Percentiles rank a stretch among this genome's conserved stretches.
Conservation (phyloP, 345 rosid genomes). For the Syzygium grande region DNA sequence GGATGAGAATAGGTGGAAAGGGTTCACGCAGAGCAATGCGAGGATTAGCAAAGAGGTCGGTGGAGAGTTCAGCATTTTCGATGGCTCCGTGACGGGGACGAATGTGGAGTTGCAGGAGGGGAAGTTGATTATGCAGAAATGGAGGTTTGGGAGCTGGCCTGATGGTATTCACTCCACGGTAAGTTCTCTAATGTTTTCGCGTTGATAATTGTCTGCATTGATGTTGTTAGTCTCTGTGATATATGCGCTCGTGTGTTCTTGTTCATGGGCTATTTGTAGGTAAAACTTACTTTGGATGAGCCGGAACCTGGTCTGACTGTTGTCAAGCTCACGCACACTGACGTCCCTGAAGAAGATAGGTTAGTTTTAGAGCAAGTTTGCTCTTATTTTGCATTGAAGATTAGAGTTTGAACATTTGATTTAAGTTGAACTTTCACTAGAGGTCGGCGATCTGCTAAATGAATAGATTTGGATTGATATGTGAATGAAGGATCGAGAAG, state of each 20-base stretch:
- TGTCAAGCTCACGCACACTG: conserved; percentile 65
- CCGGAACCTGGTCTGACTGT: conserved; percentile 77
- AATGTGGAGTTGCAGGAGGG: conserved; percentile 82
- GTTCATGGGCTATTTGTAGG: conserved; percentile 32
- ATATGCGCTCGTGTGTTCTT: neutral
- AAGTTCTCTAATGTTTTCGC: neutral
- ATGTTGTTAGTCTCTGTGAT: neutral
- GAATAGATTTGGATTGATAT: neutral
- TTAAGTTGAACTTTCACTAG: neutral
- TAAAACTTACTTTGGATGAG: conserved; percentile 60
- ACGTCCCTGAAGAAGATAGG: conserved; percentile 95
- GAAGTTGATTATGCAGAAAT: conserved; percentile 80
- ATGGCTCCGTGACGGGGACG: conserved; percentile 82
- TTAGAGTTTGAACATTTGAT: neutral
- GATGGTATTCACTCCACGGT: conserved; percentile 85
- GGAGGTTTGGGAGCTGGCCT: conserved; percentile 98
- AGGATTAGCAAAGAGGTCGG: conserved; percentile 81
- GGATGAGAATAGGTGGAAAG: conserved; percentile 98
- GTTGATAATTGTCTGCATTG: neutral
- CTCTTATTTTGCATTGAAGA: neutral
- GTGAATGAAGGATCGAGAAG: neutral
- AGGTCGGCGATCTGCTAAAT: neutral
- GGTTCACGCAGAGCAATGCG: conserved; percentile 91
- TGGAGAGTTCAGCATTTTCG: conserved; percentile 73
- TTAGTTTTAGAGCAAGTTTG: conserved; percentile 13